A percentile compares a stretch with the other conserved stretches of the same genome.
phyloP scores from a whole-genome alignment of 768 basidiomycete genomes.

The Thelephora ganbajun region DNA sequence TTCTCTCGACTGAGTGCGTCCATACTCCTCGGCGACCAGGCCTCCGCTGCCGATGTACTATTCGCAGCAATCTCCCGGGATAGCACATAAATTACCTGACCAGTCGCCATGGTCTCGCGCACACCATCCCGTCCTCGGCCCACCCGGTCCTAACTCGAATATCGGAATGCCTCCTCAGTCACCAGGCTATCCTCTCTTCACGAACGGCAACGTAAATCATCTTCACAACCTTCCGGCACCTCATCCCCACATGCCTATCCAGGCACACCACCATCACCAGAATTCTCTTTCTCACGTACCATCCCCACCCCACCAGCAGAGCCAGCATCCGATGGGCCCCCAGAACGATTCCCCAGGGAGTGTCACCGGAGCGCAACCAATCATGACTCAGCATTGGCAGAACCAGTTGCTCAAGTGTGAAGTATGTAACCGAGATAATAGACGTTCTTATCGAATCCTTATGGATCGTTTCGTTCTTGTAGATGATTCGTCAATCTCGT shows the following conservation, averaged over 20 bases:
- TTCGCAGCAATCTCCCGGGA: conserved; percentile 71
- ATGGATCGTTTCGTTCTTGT: not conserved
- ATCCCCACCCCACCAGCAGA: conserved; percentile 54
- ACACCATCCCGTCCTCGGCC: conserved; percentile 42
- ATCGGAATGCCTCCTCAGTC: conserved; percentile 45
- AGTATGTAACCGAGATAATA: conserved; percentile 32
- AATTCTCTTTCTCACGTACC: conserved; percentile 55
- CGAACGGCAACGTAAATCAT: conserved; percentile 46
- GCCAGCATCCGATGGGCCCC: conserved; percentile 40
- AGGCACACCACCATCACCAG: conserved; percentile 60
- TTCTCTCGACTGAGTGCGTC: too few relatives aligned
- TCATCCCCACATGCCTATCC: conserved; percentile 38
- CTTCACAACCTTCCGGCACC: conserved; percentile 38
- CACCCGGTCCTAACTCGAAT: conserved; percentile 21
- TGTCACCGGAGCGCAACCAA: conserved; percentile 27
- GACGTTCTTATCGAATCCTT: not conserved
- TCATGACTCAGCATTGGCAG: conserved; percentile 81
- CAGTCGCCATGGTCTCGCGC: conserved; percentile 56
- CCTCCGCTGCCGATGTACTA: conserved; percentile 48
- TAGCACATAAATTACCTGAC: conserved; percentile 67
- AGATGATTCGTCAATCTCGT: conserved; percentile 77
- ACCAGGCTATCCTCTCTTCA: conserved; percentile 64
- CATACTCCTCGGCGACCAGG: too few relatives aligned
- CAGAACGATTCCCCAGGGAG: conserved; percentile 39
- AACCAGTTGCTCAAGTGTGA: conserved; percentile 88